Conservation (phyloP, 2,329 filamentous ascomycete species). For the Immersiporthe knoxdaviesiana region DNA sequence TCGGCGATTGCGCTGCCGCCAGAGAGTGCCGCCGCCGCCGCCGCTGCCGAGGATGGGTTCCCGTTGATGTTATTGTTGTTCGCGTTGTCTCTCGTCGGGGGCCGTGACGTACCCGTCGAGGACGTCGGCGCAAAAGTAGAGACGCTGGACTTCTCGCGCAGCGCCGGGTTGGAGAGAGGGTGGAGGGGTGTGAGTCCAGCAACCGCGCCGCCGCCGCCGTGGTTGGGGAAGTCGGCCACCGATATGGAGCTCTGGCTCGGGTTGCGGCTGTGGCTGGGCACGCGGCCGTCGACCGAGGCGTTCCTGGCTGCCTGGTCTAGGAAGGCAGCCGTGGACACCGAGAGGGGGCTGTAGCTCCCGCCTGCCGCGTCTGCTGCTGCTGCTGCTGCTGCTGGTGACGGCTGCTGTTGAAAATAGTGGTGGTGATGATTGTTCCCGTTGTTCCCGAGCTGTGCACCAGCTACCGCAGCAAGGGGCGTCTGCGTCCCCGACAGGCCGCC, state of each 20-base stretch:
- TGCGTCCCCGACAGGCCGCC: slow-evolving; percentile 74
- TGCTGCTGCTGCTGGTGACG: slow-evolving; percentile 7
- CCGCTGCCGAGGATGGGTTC: slow-evolving; percentile 29
- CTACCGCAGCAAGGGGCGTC: slow-evolving; percentile 78
- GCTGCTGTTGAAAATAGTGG: neutral
- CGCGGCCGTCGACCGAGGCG: slow-evolving; percentile 26
- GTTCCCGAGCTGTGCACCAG: slow-evolving; percentile 66
- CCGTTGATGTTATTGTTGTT: slow-evolving; percentile 33
- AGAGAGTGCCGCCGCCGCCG: slow-evolving; percentile 34
- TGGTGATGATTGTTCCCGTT: slow-evolving; percentile 34
- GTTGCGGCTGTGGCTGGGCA: slow-evolving; percentile 47
- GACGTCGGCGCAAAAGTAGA: slow-evolving; percentile 62
- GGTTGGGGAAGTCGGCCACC: slow-evolving; percentile 44
- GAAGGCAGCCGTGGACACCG: slow-evolving; percentile 30
- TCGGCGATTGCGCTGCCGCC: slow-evolving; percentile 46
- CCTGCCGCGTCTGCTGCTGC: slow-evolving; percentile 47
- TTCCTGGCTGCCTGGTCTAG: slow-evolving; percentile 16
- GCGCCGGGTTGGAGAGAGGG: slow-evolving; percentile 33
- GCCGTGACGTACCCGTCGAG: slow-evolving; percentile 55
- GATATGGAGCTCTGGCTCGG: slow-evolving; percentile 53
- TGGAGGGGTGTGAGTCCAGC: slow-evolving; percentile 15
- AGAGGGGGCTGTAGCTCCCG: slow-evolving; percentile 30
- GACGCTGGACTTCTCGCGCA: slow-evolving; percentile 65
- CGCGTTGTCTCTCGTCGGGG: slow-evolving; percentile 58
- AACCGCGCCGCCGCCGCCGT: slow-evolving; percentile 30